Evolutionary conservation across 192 early-diverging fungal species (phyloP), one percentile per base, ranked within the genome.

Genomic region (Tieghemiomyces parasiticus): DNA sequence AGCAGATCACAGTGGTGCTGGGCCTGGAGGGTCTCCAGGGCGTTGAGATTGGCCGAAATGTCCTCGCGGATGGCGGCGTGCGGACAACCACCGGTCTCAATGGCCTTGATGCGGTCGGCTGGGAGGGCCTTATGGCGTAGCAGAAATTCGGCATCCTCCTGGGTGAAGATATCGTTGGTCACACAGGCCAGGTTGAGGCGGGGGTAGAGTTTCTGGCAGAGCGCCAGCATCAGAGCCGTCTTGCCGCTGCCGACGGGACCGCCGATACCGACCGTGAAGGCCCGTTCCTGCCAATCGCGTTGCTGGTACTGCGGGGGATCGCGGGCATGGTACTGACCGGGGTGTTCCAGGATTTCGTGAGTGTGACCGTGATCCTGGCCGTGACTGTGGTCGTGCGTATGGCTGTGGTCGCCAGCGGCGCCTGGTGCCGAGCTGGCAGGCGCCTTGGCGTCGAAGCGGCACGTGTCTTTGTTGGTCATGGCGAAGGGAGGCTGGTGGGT

Each of bases 161-260:
- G 79, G 6, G 94, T 97, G 65, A 97, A 97, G 60, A 97, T 97
- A 65, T 97, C 94, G 67, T 97, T 97, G 53, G 94, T 97, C 10
- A 97, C 91, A 45, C 87, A 88, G 26, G 85, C 92, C 55, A 97
- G 76, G 60, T 83, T 85, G 76, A 83, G 89, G 55, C 73, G 71
- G 38, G 89, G 85, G 61, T 88, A 83, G 33, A 97, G 77, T 22
- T 73, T 70, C 29, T 77, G 84, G 71, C 94, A 97, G 24, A 97
- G 79, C 46, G 86, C 88, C 42, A 93, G 76, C 89, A 96, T 84
- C 61, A 93, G 72, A 2, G 91, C 90, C 3, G 91, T 95, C 72
- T 96, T 96, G 65, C 93, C 93, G 22, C 87, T 89, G 45, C 93
- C 93, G 14, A 96, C 93, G 34, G 93, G 93, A 46, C 92, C 90